Conservation (phyloP, 2,329 filamentous ascomycete genomes). For the Parascedosporium putredinis region DNA sequence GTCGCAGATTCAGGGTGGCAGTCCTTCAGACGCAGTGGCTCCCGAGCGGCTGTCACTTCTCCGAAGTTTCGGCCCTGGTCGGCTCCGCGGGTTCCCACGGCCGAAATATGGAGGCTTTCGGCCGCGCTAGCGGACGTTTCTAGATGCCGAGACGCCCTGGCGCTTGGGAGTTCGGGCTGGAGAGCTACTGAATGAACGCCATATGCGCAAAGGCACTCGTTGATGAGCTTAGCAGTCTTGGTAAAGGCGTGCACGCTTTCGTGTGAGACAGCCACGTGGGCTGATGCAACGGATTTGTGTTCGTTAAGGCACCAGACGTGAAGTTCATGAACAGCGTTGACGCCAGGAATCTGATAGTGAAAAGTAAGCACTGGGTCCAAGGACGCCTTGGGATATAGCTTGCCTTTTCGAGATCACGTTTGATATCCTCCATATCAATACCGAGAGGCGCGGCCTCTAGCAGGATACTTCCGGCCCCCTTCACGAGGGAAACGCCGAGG, state of each 20-base stretch:
- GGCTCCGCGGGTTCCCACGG: neutral
- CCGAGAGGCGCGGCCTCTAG: conserved; percentile 55
- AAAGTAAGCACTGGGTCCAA: conserved; percentile 11
- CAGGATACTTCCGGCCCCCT: conserved; percentile 52
- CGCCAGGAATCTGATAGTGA: conserved; percentile 46
- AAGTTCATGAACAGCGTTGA: conserved; percentile 59
- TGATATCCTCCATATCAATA: conserved; percentile 51
- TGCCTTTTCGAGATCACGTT: conserved; percentile 58
- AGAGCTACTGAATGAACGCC: conserved; percentile 63
- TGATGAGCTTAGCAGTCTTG: conserved; percentile 48
- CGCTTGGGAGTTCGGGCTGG: conserved; percentile 46
- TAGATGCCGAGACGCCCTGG: neutral
- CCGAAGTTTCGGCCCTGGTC: neutral
- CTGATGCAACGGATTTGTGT: conserved; percentile 57
- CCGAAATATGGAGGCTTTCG: neutral
- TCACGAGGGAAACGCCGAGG: conserved; percentile 54
- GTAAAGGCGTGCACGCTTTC: conserved; percentile 47
- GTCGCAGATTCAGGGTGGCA: conserved; percentile 5
- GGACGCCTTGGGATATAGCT: neutral
- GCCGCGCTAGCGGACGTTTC: neutral
- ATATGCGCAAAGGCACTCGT: conserved; percentile 62
- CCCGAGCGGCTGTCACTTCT: neutral
- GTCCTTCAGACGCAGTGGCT: neutral
- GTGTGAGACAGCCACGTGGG: conserved; percentile 54
- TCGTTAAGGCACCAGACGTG: conserved; percentile 68